These are phyloP conservation scores for Debaryomycetaceae sp. DNA, from an alignment of 1,139 yeast genomes.

Conservation along the genomic window DNA sequence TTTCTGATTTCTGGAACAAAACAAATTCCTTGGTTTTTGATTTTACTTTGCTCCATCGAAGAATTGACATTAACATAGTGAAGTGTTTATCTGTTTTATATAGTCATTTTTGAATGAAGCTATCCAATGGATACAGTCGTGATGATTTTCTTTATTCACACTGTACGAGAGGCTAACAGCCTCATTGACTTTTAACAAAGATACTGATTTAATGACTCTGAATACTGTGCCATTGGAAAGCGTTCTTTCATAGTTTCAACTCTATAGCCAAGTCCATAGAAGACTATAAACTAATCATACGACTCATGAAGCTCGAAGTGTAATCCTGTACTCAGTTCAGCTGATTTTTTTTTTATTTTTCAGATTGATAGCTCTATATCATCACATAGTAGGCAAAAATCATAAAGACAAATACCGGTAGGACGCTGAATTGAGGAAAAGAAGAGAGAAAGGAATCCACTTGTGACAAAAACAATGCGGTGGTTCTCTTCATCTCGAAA, in stretches of 20 bases:
- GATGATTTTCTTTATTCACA: slow-evolving; percentile 62
- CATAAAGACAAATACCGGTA: background rate
- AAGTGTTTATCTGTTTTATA: slow-evolving; percentile 6
- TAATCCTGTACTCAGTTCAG: background rate
- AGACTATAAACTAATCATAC: background rate
- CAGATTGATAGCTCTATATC: background rate
- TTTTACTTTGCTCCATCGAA: background rate
- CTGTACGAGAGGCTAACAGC: slow-evolving; percentile 54
- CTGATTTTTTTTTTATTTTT: background rate
- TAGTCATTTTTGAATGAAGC: slow-evolving; percentile 5
- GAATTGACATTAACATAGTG: background rate
- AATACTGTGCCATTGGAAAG: slow-evolving; percentile 13
- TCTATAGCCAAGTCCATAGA: background rate
- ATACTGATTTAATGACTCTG: slow-evolving; percentile 84
- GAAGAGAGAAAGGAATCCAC: background rate
- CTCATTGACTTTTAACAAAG: slow-evolving; percentile 50
- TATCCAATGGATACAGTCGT: slow-evolving; percentile 15
- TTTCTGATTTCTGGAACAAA: slow-evolving; percentile 25
- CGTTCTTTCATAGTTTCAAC: background rate
- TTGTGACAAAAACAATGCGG: background rate
- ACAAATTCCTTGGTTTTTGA: background rate
- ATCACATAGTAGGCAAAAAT: background rate
- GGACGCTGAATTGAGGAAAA: background rate
- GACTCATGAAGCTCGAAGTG: background rate
- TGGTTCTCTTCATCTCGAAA: background rate